A percentile compares a stretch with the other conserved stretches of the same genome.
Evolutionary conservation across 2,329 filamentous ascomycete species (phyloP).

Genomic region (Hypoxylon sp.): DNA sequence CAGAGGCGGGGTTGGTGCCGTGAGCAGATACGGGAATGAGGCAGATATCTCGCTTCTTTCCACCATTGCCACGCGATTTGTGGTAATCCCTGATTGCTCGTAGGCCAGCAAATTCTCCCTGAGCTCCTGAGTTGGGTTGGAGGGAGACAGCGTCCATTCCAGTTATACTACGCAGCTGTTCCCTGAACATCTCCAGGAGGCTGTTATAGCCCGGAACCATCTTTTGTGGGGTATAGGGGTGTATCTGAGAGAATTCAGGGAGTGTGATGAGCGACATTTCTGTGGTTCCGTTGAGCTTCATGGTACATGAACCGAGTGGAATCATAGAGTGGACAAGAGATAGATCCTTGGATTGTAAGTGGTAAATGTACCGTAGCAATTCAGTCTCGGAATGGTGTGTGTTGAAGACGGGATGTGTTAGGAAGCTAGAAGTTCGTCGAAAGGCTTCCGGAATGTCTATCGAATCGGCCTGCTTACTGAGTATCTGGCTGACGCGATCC

Average conservation of each 20-base stretch:
- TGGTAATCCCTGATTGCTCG: constrained; percentile 90
- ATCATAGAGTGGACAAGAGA: constrained; percentile 98
- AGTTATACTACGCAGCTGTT: constrained; percentile 85
- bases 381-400: constrained; percentile 95
- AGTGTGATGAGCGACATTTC: constrained; percentile 92
- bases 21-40: constrained; percentile 95
- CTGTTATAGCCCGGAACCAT: constrained; percentile 77
- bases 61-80: constrained; percentile 71
- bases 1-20: constrained; percentile 95
- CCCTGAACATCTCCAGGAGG: constrained; percentile 80
- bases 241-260: constrained; percentile 81
- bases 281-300: constrained; percentile 96
- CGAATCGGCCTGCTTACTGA: constrained; percentile 54
- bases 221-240: constrained; percentile 80
- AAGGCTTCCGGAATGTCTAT: constrained; percentile 71
- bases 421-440: constrained; percentile 79
- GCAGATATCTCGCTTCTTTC: constrained; percentile 87
- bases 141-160: constrained; percentile 91
- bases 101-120: constrained; percentile 94
- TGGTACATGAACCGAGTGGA: constrained; percentile 94
- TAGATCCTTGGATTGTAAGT: constrained; percentile 93
- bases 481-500: constrained; percentile 60
- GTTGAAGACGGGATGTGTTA: constrained; percentile 96
- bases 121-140: constrained; percentile 95
- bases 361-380: constrained; percentile 91